Evolutionary conservation across 108 stramenopile genomes (phyloP), one percentile per base, ranked within the genome.

Genomic region (Aureococcus anophagefferens): DNA sequence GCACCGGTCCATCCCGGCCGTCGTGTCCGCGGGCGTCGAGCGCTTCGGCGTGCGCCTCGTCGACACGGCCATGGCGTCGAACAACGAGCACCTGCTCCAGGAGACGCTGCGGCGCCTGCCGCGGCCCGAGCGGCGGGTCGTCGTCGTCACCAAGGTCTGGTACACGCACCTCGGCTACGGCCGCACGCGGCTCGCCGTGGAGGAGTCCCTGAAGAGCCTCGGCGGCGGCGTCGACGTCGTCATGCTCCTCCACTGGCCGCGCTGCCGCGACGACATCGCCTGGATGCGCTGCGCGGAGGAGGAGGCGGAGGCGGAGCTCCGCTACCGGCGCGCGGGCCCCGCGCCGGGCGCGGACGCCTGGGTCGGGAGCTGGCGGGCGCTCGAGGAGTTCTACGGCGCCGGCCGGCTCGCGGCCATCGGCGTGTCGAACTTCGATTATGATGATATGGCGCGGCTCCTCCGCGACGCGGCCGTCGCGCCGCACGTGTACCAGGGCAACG

Each of bases 201-300:
- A 76, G 51, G 81, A 85, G n/a, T 86, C 85, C 5, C 40, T 93
- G 4, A 64, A 78, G 30, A 71, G 72, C 30, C 40, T 65, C 17
- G 46, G 29, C 29, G 68, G 44, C 72, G 40, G 30, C 36, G 31
- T 28, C 77, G 78, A 66, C 70, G 81, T 36, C 70, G 89, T 0
- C 92, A 91, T 93, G 31, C 74, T 91, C 30, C 44, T 93, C n/a
- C 92, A 93, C 74, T 93, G 92, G 92, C 92, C 92, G 15, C 72
- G 83, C 62, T 93, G 92, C 72, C 76, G 79, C 67, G 87, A 88
- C 65, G 77, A 76, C 5, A 86, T 93, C 69, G 64, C 75, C 37
- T 93, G 92, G 92, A 93, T 91, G 92, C 66, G 89, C 64, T 93
- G 92, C 67, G 83, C 79, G 33, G 80, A 68, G 51, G 92, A 93